These are phyloP conservation scores for Paraconiothyrium sp. DNA, from an alignment of 2,329 filamentous ascomycete species.

Conservation along the genomic window DNA sequence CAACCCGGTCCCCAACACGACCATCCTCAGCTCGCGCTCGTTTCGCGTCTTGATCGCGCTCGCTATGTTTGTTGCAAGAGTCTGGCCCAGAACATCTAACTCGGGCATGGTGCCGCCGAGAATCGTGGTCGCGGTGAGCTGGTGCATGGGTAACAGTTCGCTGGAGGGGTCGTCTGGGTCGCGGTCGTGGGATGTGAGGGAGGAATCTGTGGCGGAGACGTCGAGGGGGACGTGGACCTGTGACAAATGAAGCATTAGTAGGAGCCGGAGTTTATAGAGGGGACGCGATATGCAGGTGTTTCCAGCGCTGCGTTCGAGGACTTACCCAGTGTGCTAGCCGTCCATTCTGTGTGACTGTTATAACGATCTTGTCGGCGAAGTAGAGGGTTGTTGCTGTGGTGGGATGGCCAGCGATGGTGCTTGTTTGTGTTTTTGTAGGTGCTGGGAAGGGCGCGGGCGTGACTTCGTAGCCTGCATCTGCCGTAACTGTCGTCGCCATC, in stretches of 20 bases:
- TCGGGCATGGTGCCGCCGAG: constrained; percentile 83
- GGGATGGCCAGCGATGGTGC: constrained; percentile 70
- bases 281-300: neutral
- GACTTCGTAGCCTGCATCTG: constrained; percentile 30
- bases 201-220: constrained; percentile 72
- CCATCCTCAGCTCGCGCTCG: constrained; percentile 67
- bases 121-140: constrained; percentile 86
- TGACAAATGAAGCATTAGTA: constrained; percentile 14
- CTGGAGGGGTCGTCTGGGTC: constrained; percentile 50
- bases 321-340: constrained; percentile 90
- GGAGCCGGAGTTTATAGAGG: constrained; percentile 16
- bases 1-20: constrained; percentile 68
- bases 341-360: constrained; percentile 88
- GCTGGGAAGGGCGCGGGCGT: constrained; percentile 71
- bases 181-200: constrained; percentile 57
- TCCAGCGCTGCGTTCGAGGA: constrained; percentile 13
- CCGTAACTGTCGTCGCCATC: constrained; percentile 13
- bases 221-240: constrained; percentile 82
- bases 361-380: constrained; percentile 89
- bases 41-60: constrained; percentile 78
- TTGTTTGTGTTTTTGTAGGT: constrained; percentile 63
- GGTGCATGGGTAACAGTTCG: constrained; percentile 75
- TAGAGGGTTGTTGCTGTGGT: constrained; percentile 78
- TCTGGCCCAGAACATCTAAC: constrained; percentile 83
- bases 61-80: constrained; percentile 89